Evolutionary conservation across 345 rosid genomes (phyloP).

Genomic region (Stellera chamaejasme): DNA sequence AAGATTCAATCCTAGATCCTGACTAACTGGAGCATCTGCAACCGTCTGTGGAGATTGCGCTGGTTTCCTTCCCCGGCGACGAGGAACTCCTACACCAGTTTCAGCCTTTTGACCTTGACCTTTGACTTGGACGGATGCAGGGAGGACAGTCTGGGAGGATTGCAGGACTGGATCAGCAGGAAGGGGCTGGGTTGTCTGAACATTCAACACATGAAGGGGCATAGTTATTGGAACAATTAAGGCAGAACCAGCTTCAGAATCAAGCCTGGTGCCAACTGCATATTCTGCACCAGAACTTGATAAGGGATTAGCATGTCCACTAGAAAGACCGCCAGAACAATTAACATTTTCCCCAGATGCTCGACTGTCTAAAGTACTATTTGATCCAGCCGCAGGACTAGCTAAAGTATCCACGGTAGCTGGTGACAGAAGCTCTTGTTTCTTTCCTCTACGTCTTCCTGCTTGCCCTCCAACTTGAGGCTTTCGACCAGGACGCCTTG

Average conservation of each 20-base stretch:
- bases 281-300: constrained; percentile 23
- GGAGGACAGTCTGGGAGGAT: constrained; percentile 6
- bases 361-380: constrained; percentile 22
- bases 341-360: constrained; percentile 14
- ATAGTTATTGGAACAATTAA: constrained; percentile 21
- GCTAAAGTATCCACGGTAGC: constrained; percentile 20
- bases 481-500: constrained; percentile 28
- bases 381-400: constrained; percentile 14
- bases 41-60: constrained; percentile 21
- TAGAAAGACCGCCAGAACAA: constrained; percentile 19
- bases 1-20: constrained; percentile 32
- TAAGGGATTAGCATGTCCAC: constrained; percentile 12
- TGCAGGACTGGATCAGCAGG: constrained; percentile 21
- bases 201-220: constrained; percentile 21
- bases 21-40: constrained; percentile 41
- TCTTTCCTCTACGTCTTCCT: constrained; percentile 35
- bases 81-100: constrained; percentile 34
- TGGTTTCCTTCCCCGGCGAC: constrained; percentile 60
- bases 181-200: constrained; percentile 22
- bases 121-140: constrained; percentile 18
- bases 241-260: constrained; percentile 26
- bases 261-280: constrained; percentile 14
- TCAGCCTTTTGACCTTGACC: constrained; percentile 39
- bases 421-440: constrained; percentile 22
- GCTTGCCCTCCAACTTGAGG: constrained; percentile 25